These are phyloP conservation scores for Auriculariales sp. DNA, from an alignment of 768 basidiomycete genomes.

Conservation along the genomic window DNA sequence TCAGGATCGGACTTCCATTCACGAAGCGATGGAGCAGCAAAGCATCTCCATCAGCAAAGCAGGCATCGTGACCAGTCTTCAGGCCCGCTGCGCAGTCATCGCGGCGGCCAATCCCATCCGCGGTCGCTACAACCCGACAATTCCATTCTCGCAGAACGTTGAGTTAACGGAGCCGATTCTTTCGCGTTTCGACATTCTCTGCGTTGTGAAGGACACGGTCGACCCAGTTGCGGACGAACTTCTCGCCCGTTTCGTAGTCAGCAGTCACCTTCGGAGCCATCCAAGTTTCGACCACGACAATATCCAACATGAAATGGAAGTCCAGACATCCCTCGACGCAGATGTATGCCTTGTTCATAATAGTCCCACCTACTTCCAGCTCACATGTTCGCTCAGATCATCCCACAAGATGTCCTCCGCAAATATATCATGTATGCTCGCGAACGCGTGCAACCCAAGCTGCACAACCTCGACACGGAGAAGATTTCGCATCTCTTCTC, in stretches of 20 bases:
- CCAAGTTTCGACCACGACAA: slow-evolving; percentile 76
- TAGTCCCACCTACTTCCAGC: background rate
- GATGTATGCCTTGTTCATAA: slow-evolving; percentile 41
- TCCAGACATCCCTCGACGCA: slow-evolving; percentile 76
- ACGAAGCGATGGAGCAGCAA: slow-evolving; percentile 99
- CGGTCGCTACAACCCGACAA: slow-evolving; percentile 94
- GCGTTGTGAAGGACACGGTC: slow-evolving; percentile 94
- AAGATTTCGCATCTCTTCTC: slow-evolving; percentile 89
- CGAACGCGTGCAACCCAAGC: slow-evolving; percentile 82
- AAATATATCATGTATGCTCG: slow-evolving; percentile 99
- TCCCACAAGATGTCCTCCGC: slow-evolving; percentile 87
- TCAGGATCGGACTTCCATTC: slow-evolving; percentile 91
- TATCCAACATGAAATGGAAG: slow-evolving; percentile 69
- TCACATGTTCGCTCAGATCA: slow-evolving; percentile 42
- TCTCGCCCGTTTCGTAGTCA: slow-evolving; percentile 94
- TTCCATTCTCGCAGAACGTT: slow-evolving; percentile 96
- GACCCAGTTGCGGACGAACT: slow-evolving; percentile 96
- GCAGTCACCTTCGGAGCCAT: slow-evolving; percentile 87
- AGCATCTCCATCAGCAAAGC: slow-evolving; percentile 98
- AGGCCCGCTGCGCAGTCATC: slow-evolving; percentile 93
- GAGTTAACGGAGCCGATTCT: slow-evolving; percentile 96
- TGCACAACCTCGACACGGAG: slow-evolving; percentile 91
- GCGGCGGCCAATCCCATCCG: slow-evolving; percentile 97
- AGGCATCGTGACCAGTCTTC: slow-evolving; percentile 94
- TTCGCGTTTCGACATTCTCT: slow-evolving; percentile 94